phyloP scores from a whole-genome alignment of 1,284 basidiomycete species.

The Trichosporon sp. region DNA sequence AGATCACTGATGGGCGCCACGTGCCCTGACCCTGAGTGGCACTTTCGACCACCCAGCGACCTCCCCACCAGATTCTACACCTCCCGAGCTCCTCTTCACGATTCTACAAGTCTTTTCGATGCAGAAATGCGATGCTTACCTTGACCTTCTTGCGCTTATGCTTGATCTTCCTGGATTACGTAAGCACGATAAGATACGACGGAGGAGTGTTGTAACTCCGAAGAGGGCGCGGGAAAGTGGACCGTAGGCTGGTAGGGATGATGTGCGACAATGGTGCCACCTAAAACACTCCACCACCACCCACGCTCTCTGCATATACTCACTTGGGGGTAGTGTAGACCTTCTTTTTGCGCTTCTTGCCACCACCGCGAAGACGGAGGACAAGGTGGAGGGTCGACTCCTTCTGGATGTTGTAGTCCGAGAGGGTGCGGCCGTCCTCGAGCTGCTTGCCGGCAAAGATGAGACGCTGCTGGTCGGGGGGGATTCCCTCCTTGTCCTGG shows the following conservation, averaged over 20 bases:
- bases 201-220: no score
- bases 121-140: slow-evolving; percentile 26
- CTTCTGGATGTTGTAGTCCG: slow-evolving; percentile 94
- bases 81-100: neutral
- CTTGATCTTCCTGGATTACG: slow-evolving; percentile 87
- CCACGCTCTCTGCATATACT: no score
- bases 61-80: no score
- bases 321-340: slow-evolving; percentile 85
- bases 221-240: no score
- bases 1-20: no score
- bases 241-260: no score
- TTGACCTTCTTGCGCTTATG: slow-evolving; percentile 98
- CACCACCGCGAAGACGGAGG: slow-evolving; percentile 75
- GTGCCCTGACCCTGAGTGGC: no score
- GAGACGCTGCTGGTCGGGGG: slow-evolving; percentile 82
- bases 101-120: no score
- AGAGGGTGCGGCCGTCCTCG: slow-evolving; percentile 84
- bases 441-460: slow-evolving; percentile 99
- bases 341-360: slow-evolving; percentile 96
- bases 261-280: no score
- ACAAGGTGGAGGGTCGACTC: slow-evolving; percentile 94
- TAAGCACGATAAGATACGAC: no score
- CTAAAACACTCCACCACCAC: no score
- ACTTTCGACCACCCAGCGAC: no score
- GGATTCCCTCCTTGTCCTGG: slow-evolving; percentile 88